Evolutionary conservation across 73 alveolate genomes (phyloP), one percentile per base, ranked within the genome.

Genomic region (Paraurostyla sp.): DNA sequence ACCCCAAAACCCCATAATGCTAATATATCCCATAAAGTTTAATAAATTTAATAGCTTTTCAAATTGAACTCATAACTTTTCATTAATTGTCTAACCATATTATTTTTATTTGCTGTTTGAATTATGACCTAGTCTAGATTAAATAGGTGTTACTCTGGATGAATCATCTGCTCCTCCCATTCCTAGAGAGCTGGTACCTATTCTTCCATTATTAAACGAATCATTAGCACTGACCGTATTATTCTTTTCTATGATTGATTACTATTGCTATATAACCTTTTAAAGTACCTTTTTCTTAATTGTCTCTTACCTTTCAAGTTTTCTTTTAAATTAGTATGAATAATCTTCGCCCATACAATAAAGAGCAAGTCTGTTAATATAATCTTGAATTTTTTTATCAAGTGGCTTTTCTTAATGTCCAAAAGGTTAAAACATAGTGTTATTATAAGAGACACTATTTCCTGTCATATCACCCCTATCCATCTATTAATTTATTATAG

Each of bases 261-360:
- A 54, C 23, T 6, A 4, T 15, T n/a, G 15, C 13, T 18, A 20
- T 6, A 6, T 54, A 45, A 13, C 69, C 23, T 54, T 54, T n/a
- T 54, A 27, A 15, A 54, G 18, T 54, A 20, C 23, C 82, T 65
- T 65, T 40, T 35, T 65, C 41, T 40, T 65, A 4, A 35, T 4
- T 38, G 56, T 38, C 25, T 65, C 82, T 65, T 9, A 15, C 41
- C 58, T 65, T 11, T 65, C 82, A 16, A 65, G 9, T 22, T 65
- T 65, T 11, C 58, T 3, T 18, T 22, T 32, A 36, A 16, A 65
- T 6, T 38, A 13, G 58, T 65, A 73, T 16, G 87, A 41, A 36
- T 48, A 73, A 7, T 73, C 87, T 38, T 73, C 87, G 3, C 87
- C 87, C 87, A 73, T 73, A 48, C 87, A 73, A 11, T 13, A 0